phyloP scores from a whole-genome alignment of 1,284 basidiomycete genomes.

The Dichomitus squalens region DNA sequence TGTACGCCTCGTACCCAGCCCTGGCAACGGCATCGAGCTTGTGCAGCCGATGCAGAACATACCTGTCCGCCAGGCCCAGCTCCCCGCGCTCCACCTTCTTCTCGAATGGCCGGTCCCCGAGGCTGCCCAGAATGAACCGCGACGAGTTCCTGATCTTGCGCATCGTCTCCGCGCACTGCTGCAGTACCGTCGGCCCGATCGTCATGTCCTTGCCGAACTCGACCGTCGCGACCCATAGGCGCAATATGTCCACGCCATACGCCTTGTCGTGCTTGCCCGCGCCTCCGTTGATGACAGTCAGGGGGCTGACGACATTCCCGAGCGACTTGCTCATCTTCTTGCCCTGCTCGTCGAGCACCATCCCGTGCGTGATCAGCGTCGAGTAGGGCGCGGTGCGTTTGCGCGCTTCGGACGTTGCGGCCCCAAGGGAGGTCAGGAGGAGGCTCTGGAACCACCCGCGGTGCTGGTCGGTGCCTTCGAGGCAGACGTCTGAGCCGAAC shows the following conservation, averaged over 20 bases:
- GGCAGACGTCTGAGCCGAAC: constrained; percentile 81
- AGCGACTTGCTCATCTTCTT: constrained; percentile 99
- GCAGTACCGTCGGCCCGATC: constrained; percentile 80
- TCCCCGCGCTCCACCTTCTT: constrained; percentile 45
- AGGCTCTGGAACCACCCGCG: constrained; percentile 99
- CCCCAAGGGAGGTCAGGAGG: constrained; percentile 81
- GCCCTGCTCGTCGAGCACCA: constrained; percentile 91
- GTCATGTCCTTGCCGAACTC: constrained; percentile 91
- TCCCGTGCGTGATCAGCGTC: constrained; percentile 92
- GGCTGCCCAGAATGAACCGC: constrained; percentile 89
- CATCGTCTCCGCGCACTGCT: constrained; percentile 78
- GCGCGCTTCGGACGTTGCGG: constrained; percentile 34
- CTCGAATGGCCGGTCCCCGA: constrained; percentile 46
- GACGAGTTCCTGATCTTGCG: constrained; percentile 89
- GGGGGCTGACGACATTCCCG: constrained; percentile 90
- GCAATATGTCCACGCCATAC: constrained; percentile 86
- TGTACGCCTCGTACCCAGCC: constrained; percentile 73
- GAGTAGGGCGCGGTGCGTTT: constrained; percentile 68
- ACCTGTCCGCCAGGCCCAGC: constrained; percentile 77
- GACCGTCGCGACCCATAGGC: constrained; percentile 91
- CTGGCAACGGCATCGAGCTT: constrained; percentile 69
- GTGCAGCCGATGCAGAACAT: constrained; percentile 85
- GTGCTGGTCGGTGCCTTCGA: constrained; percentile 98
- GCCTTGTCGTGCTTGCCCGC: constrained; percentile 54
- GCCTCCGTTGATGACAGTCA: constrained; percentile 75